These are phyloP conservation scores for Aphanocladium album DNA, from an alignment of 2,329 filamentous ascomycete species.

Conservation along the genomic window DNA sequence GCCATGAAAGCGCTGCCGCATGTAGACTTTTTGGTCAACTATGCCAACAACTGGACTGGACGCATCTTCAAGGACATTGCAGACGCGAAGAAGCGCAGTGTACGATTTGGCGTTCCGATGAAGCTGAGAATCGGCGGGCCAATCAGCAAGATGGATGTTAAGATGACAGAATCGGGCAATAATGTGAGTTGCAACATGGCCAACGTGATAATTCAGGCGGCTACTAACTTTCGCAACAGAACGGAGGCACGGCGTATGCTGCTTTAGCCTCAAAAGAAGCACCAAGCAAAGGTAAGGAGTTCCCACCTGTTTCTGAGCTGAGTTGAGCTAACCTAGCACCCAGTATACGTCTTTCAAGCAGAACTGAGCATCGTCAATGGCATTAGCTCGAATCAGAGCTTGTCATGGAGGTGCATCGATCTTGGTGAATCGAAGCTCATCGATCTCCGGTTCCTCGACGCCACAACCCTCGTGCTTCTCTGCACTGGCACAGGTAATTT, in stretches of 20 bases:
- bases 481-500: constrained; percentile 36
- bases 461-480: constrained; percentile 56
- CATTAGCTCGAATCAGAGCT: constrained; percentile 45
- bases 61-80: constrained; percentile 63
- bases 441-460: constrained; percentile 65
- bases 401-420: constrained; percentile 35
- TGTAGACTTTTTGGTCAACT: constrained; percentile 58
- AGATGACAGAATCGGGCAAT: constrained; percentile 40
- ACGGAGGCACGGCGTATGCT: constrained; percentile 35
- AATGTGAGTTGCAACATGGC: constrained; percentile 26
- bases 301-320: constrained; percentile 35
- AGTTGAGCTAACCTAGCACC: constrained; percentile 37
- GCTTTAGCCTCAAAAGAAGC: constrained; percentile 36
- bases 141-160: constrained; percentile 51
- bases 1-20: constrained; percentile 51
- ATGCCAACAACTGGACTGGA: constrained; percentile 54
- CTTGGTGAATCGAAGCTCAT: constrained; percentile 42
- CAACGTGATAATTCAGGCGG: neutral
- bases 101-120: constrained; percentile 57
- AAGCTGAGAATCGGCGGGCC: constrained; percentile 39
- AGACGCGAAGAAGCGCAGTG: constrained; percentile 62
- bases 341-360: constrained; percentile 55
- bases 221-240: constrained; percentile 11
- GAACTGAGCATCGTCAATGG: constrained; percentile 51
- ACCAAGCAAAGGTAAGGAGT: constrained; percentile 31